phyloP scores from a whole-genome alignment of 2,329 filamentous ascomycete genomes.

The Thielaviopsis cerberus region DNA sequence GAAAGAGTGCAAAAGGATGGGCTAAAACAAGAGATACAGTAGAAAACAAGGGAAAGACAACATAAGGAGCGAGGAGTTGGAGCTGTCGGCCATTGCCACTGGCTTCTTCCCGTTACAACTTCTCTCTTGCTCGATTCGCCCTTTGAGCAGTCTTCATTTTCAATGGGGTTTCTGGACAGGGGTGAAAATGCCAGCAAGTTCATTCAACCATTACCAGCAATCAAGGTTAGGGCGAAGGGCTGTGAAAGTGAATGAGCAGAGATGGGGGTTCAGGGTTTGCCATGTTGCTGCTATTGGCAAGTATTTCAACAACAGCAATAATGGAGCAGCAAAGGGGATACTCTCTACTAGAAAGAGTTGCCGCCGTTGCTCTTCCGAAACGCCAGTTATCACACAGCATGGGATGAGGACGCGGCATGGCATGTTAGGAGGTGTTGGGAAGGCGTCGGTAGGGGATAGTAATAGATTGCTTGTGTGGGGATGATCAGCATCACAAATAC shows the following conservation, averaged over 20 bases:
- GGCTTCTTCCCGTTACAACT: neutral
- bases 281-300: no score
- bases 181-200: neutral
- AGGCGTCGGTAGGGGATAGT: neutral
- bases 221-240: neutral
- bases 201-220: neutral
- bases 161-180: neutral
- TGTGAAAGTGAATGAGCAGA: neutral
- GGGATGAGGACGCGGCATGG: neutral
- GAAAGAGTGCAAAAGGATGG: neutral
- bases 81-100: neutral
- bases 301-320: no score
- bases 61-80: neutral
- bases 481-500: neutral
- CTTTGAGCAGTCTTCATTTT: neutral
- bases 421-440: neutral
- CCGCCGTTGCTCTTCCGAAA: neutral
- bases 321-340: neutral
- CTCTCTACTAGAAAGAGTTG: neutral
- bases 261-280: no score
- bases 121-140: neutral
- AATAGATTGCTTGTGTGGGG: neutral
- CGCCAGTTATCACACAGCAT: neutral
- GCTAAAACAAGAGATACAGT: neutral
- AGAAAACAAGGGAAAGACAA: neutral